Percentiles rank a stretch among this genome's conserved stretches.
These are phyloP conservation scores for Lanmaoa rubissima DNA, from an alignment of 768 basidiomycete species.

Conservation along the genomic window DNA sequence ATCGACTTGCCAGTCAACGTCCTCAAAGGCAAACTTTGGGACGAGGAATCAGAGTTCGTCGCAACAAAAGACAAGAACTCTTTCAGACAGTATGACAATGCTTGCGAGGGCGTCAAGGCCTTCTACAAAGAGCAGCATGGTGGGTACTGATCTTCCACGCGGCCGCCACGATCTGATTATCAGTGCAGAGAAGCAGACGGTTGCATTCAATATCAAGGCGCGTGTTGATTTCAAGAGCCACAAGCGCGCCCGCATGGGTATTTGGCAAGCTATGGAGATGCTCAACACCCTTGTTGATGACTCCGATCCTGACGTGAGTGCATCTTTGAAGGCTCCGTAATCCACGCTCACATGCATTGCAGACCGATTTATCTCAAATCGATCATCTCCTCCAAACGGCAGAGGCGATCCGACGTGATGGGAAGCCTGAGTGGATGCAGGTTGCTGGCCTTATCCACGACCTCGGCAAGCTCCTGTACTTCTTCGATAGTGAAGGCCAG, in stretches of 20 bases:
- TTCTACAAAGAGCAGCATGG: constrained; percentile 82
- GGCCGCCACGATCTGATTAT: background rate
- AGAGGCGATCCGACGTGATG: constrained; percentile 83
- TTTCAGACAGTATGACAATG: constrained; percentile 73
- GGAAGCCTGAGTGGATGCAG: constrained; percentile 93
- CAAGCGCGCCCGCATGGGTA: constrained; percentile 70
- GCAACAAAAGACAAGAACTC: constrained; percentile 56
- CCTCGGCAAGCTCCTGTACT: constrained; percentile 81
- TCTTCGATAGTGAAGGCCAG: constrained; percentile 85
- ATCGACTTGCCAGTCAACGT: constrained; percentile 54
- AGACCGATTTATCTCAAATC: constrained; percentile 82
- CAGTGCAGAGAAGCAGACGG: constrained; percentile 75
- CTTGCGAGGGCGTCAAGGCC: constrained; percentile 73
- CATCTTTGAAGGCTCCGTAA: background rate
- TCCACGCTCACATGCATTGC: constrained; percentile 14
- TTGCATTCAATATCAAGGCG: constrained; percentile 78
- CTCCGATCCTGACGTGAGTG: constrained; percentile 78
- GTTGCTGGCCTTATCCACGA: constrained; percentile 86
- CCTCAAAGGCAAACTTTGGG: constrained; percentile 60
- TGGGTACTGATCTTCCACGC: constrained; percentile 24
- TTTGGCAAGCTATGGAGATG: constrained; percentile 87
- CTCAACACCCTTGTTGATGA: constrained; percentile 87
- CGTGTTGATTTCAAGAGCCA: constrained; percentile 71
- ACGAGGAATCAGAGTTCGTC: constrained; percentile 58
- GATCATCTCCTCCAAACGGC: constrained; percentile 90